Conservation (phyloP, 1,284 basidiomycete species). For the Ceratobasidium sp. region DNA sequence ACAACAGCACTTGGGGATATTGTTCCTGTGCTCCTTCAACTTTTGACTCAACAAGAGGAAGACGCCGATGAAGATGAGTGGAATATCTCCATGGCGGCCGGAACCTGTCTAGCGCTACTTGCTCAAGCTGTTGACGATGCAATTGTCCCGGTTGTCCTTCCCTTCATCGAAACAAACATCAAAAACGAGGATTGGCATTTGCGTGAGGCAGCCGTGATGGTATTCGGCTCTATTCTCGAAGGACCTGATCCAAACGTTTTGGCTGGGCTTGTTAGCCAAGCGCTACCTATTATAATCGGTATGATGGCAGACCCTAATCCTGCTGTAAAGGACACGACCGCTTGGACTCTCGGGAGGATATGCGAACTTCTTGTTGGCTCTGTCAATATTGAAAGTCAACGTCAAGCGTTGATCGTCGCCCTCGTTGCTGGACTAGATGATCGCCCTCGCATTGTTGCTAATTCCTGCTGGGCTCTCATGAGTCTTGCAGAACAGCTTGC, state of each 20-base stretch:
- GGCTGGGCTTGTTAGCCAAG: conserved; percentile 93
- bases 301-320: conserved; percentile 93
- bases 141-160: conserved; percentile 94
- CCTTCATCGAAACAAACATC: conserved; percentile 98
- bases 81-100: conserved; percentile 99
- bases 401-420: conserved; percentile 87
- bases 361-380: conserved; percentile 90
- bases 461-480: conserved; percentile 98
- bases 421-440: conserved; percentile 88
- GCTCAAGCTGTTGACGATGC: conserved; percentile 92
- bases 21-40: conserved; percentile 89
- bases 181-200: conserved; percentile 93
- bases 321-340: conserved; percentile 96
- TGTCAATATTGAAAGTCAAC: conserved; percentile 92
- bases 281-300: conserved; percentile 92
- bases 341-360: conserved; percentile 97
- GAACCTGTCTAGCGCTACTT: conserved; percentile 90
- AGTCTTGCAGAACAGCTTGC: conserved; percentile 90
- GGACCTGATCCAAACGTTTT: conserved; percentile 92
- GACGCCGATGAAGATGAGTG: conserved; percentile 99
- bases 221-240: conserved; percentile 97
- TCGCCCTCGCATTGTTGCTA: conserved; percentile 88
- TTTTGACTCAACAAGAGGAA: conserved; percentile 95
- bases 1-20: conserved; percentile 96
- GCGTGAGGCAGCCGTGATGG: conserved; percentile 98